Evolutionary conservation across 306 rosid species (phyloP), one percentile per base, ranked within the genome.

Genomic region (Quercus wislizeni): DNA sequence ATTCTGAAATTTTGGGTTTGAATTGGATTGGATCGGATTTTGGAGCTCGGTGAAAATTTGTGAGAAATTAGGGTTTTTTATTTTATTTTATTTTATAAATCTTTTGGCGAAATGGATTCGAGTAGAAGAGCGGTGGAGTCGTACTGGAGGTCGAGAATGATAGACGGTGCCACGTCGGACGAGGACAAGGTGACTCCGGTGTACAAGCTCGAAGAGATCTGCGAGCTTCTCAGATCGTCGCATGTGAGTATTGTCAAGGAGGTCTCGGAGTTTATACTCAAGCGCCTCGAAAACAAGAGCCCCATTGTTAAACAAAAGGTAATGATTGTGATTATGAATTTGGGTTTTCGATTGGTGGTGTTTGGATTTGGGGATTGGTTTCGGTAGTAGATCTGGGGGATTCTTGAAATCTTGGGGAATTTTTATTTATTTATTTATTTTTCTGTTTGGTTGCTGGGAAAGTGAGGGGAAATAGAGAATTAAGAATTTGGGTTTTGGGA

Each of bases 101-200:
- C 81, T 7, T 2, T 77, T 77, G 76, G 84, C 64, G 35, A n/a
- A 70, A 96, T 96, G 99, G 99, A 96, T 79, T 83, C 98, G 71
- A 93, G 99, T 86, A 85, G 99, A 69, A 90, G 99, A 90, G 99
- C 98, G 46, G 99, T 96, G 80, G 99, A 96, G 79, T 90, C 99
- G 49, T 96, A 91, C 74, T 91, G 98, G 99, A 87, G 98, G 72
- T 91, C 98, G 30, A 81, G 97, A 65, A 75, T 93, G 93, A 83
- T 96, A 81, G 99, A 96, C 81, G 86, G 86, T 52, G 99, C 91
- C 17, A 96, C 99, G 5, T 88, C 94, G 18, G 97, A 93, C 71
- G 99, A 96, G 84, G 99, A 93, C 85, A 93, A 96, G 78, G 96
- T 96, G 41, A 70, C 99, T 0, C 98, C 99, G 3, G 97, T 96